Evolutionary conservation across 495 filamentous ascomycete species (phyloP), one percentile per base, ranked within the genome.

Genomic region (Penicillium cinerascens): DNA sequence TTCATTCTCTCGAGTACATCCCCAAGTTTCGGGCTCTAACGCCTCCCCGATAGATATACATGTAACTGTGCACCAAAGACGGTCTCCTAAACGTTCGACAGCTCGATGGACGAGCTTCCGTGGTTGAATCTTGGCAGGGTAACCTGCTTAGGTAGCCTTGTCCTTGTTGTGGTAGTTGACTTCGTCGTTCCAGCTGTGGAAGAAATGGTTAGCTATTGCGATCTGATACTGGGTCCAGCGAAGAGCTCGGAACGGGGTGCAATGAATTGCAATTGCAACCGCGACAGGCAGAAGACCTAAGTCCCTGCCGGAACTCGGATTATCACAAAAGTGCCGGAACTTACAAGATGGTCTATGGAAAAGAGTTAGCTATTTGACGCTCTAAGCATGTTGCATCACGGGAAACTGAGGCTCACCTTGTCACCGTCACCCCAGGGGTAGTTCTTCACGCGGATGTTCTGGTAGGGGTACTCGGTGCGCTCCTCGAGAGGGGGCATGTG

Each of bases 81-180:
- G 42, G 40, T 59, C 49, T 50, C 49, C 29, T 44, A 42, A 38
- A 37, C 39, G 49, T 6, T 33, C 11, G 26, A 9, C 26, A 33
- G 29, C 29, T 33, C 29, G 10, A 8, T 33, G 29, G 13, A 3
- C 29, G 29, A 22, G 46, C 33, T 39, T 47, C 44, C 45, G 21
- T 40, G 18, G 16, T 40, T 56, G 38, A 43, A n/a, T 11, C 39
- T 46, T 37, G 40, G 33, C 17, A 17, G 27, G 36, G 27, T 22
- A 33, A 38, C 38, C 9, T 44, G 53, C 57, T 79, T 82, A 85
- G 61, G 69, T 75, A 48, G 73, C 66, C 81, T 91, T 87, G 76
- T 95, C 88, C 72, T 84, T 85, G 81, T 95, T 90, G 84, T 97
- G 91, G 79, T 95, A 92, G 82, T 98, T 98, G 78, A 96, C 90